These are phyloP conservation scores for Taphrina pruni DNA, from an alignment of 1,139 yeast species.

Conservation along the genomic window DNA sequence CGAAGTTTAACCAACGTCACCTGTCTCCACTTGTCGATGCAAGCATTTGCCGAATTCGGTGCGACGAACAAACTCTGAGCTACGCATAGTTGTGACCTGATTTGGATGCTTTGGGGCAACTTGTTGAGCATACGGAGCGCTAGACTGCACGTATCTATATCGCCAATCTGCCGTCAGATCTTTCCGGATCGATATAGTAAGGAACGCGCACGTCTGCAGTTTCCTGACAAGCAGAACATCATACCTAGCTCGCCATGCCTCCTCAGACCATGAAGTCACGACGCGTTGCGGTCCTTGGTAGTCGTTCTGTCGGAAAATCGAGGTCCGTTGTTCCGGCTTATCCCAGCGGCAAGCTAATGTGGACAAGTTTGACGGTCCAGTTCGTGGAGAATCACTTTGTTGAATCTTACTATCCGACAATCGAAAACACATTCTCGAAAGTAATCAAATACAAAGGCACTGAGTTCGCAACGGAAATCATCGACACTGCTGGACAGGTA, in stretches of 20 bases:
- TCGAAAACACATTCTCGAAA: constrained; percentile 85
- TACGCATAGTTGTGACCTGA: too few relatives aligned
- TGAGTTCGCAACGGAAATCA: constrained; percentile 80
- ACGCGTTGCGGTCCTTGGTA: constrained; percentile 86
- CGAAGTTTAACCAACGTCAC: too few relatives aligned
- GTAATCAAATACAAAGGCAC: constrained; percentile 71
- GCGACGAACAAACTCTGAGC: too few relatives aligned
- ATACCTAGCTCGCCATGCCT: constrained; percentile 7
- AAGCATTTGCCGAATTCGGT: too few relatives aligned
- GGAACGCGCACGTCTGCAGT: not conserved
- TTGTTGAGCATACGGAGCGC: too few relatives aligned
- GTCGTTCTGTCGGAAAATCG: constrained; percentile 77
- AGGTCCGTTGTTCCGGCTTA: constrained; percentile 50
- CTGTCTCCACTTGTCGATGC: too few relatives aligned
- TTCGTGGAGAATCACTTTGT: constrained; percentile 82
- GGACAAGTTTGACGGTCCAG: constrained; percentile 74
- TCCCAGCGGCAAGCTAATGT: not conserved
- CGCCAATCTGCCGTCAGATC: too few relatives aligned
- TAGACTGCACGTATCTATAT: too few relatives aligned
- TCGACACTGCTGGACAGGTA: constrained; percentile 86
- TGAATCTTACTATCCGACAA: constrained; percentile 90
- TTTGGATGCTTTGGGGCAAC: too few relatives aligned
- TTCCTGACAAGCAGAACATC: not conserved
- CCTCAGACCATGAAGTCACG: constrained; percentile 58
- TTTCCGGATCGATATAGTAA: too few relatives aligned